Base-by-base conservation (phyloP, 2,329 filamentous ascomycete genomes). In the Penicillium sp. region DNA sequence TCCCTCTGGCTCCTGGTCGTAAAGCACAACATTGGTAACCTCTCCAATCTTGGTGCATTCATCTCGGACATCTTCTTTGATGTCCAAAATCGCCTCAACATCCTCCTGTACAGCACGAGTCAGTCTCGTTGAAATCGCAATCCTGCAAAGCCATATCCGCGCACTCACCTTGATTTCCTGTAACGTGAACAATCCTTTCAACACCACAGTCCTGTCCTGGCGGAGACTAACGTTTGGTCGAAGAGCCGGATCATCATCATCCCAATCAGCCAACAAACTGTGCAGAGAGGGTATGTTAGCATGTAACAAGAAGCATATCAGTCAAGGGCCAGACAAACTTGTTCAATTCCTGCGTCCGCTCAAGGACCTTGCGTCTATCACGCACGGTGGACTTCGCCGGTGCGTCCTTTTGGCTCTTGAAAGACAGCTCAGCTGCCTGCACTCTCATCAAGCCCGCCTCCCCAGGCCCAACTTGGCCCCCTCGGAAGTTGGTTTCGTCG, bases 101-200 rank as follows among this genome's bases (percentile, higher is more conserved):
- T 98, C 93, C 71, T 96, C 90, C 66, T 82, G 54, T 36, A 46
- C 19, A 52, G 13, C 18, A 6, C 24, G 10, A 22, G 63, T 75
- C 55, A 73, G 66, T 43, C 49, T 33, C 14, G 9, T 27, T 22
- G 11, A 22, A 33, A 14, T 53, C 18, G 24, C 11, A 55, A 22
- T n/a, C 24, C 19, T 18, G 2, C 9, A 7, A 13, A 14, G 24
- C 5, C 14, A 6, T 14, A 14, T 14, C 10, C 14, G 18, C 27
- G 33, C 22, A 49, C 54, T n/a, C 65, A 81, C 80, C 68, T 92
- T 88, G 27, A 98, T 82, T 78, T 96, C 91, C 61, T 88, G 74
- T 43, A 94, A 82, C 1, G 92, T 96, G 77, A 99, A 99, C 89
- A 96, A 96, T 77, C 96, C 88, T 72, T 91, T 91, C 63, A 99